These are phyloP conservation scores for Pyrus hybrid DNA, from an alignment of 331 rosid species.

Conservation along the genomic window DNA sequence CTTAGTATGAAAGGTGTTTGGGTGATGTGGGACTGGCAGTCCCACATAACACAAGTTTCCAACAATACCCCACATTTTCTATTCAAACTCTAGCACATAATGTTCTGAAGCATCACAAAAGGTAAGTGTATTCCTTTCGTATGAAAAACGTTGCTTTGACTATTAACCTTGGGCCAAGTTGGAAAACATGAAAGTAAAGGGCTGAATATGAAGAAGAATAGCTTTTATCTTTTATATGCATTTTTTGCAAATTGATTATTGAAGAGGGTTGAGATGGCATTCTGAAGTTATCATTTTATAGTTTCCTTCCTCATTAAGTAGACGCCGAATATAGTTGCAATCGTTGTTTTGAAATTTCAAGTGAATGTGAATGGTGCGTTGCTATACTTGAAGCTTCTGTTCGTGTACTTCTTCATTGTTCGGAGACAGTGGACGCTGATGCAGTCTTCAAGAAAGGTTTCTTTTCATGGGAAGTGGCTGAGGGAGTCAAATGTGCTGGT, in stretches of 20 bases:
- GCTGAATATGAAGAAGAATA: not conserved
- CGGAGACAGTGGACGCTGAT: constrained; percentile 51
- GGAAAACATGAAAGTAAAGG: not conserved
- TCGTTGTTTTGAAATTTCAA: constrained; percentile 20
- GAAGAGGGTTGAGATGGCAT: not conserved
- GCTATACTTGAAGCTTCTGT: constrained; percentile 72
- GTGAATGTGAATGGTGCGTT: constrained; percentile 62
- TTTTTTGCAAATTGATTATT: not conserved
- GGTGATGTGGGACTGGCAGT: no score
- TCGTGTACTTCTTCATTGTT: constrained; percentile 64
- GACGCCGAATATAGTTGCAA: not conserved
- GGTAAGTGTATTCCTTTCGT: constrained; percentile 27
- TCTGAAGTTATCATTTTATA: not conserved
- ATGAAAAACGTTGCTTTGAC: not conserved
- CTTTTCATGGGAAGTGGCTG: constrained; percentile 71
- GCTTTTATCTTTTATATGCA: not conserved
- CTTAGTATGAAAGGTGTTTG: no score
- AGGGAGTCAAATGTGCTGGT: constrained; percentile 79
- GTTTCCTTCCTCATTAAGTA: not conserved
- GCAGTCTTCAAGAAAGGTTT: constrained; percentile 25
- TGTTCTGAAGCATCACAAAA: constrained; percentile 61
- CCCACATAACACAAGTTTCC: no score
- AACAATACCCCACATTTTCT: no score
- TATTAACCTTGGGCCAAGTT: not conserved
- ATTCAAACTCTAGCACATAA: no score